Percentiles rank a stretch among this genome's conserved stretches.
Evolutionary conservation across 805 yeast genomes (phyloP).

Genomic region (Kodamaea laetipori): DNA sequence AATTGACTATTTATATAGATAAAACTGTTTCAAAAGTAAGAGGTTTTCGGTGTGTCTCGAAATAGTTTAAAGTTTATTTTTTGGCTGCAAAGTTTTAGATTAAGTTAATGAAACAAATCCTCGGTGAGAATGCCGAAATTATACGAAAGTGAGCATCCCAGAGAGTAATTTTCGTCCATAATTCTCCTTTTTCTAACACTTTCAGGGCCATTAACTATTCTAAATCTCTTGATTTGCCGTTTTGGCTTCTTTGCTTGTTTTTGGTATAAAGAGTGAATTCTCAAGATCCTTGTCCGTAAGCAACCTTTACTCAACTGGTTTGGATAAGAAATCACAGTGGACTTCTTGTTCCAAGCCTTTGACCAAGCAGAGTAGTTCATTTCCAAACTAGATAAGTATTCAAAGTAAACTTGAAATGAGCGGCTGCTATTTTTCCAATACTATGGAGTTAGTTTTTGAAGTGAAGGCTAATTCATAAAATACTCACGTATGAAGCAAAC

Average conservation of each 20-base stretch:
- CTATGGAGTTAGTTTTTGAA: conserved; percentile 14
- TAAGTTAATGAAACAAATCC: neutral
- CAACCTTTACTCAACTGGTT: no score
- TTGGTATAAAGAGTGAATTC: neutral
- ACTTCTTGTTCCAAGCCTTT: neutral
- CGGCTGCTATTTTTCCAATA: conserved; percentile 20
- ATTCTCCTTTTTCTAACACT: neutral
- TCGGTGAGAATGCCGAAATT: conserved; percentile 7
- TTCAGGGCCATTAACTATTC: neutral
- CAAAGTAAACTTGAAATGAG: conserved; percentile 18
- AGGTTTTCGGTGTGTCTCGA: no score
- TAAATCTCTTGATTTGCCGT: neutral
- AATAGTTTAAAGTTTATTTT: no score
- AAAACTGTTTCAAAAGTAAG: neutral
- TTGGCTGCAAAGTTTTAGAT: neutral
- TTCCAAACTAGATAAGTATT: conserved; percentile 17
- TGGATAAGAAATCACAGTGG: conserved; percentile 10
- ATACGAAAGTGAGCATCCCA: neutral
- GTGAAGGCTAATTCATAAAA: neutral
- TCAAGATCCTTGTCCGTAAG: conserved; percentile 13
- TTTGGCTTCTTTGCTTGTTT: neutral
- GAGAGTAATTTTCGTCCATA: neutral
- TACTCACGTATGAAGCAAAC: neutral
- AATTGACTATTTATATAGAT: no score
- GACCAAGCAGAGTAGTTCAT: conserved; percentile 9